Evolutionary conservation across 345 rosid species (phyloP).

Genomic region (Linum trigynum): DNA sequence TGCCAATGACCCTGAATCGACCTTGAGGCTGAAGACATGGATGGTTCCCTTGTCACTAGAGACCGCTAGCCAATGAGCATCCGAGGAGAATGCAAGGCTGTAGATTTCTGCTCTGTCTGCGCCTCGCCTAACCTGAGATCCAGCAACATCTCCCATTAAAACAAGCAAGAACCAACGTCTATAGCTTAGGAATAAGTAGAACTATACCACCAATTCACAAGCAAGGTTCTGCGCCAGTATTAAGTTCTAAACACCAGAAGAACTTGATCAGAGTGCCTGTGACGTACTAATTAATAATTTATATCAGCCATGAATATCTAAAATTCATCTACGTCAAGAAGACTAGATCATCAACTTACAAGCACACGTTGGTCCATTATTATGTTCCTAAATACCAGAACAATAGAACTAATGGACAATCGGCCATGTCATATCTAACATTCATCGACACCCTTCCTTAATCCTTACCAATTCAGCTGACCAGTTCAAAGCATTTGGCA

Average conservation of each 20-base stretch:
- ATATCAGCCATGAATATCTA: too few relatives aligned
- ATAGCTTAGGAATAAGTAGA: neutral
- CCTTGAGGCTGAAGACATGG: slow-evolving; percentile 5
- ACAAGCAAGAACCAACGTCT: neutral
- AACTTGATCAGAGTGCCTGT: neutral
- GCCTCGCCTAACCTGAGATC: slow-evolving; percentile 7
- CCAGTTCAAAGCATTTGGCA: too few relatives aligned
- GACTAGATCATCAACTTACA: too few relatives aligned
- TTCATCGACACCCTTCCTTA: too few relatives aligned
- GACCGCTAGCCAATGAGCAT: slow-evolving; percentile 8
- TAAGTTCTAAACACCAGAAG: neutral
- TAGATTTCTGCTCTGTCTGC: slow-evolving; percentile 8
- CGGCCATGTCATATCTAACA: too few relatives aligned
- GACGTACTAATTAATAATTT: neutral
- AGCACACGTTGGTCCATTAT: too few relatives aligned
- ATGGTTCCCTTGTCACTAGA: slow-evolving; percentile 8
- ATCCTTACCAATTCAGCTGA: too few relatives aligned
- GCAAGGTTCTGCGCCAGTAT: neutral
- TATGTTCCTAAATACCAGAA: too few relatives aligned
- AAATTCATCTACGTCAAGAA: too few relatives aligned
- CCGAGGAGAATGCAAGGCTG: slow-evolving; percentile 10
- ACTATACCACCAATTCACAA: neutral
- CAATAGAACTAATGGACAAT: too few relatives aligned
- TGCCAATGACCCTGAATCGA: slow-evolving; percentile 4
- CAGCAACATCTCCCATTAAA: neutral